Evolutionary conservation across 495 filamentous ascomycete genomes (phyloP), one percentile per base, ranked within the genome.

Genomic region (Hamigera avellanea): DNA sequence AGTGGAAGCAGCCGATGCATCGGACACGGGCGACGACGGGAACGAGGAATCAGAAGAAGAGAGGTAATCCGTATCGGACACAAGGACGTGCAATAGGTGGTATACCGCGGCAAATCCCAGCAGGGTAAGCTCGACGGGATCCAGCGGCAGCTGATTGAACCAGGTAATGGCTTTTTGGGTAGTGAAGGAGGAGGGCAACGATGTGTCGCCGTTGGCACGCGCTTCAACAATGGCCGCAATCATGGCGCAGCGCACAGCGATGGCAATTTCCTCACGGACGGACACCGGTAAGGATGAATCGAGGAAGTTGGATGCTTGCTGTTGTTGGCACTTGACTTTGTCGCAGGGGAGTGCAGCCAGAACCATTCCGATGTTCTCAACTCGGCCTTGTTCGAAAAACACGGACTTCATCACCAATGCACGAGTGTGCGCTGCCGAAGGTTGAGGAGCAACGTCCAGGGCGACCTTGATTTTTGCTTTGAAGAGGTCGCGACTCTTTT

Each of bases 161-260:
- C 61, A 64, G 14, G 45, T 50, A 26, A 60, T 58, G 7, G 64
- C 64, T 28, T 56, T 66, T 14, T 63, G 54, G 18, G 62, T 56
- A 2, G 59, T 68, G 32, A 68, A 59, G 1, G 52, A 57, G 3
- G 55, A 34, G 10, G 59, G 55, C 8, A 65, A 40, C 19, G 48
- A 49, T 6, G 42, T 53, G 21, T 64, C 57, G n/a, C 56, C 53
- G 0, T 50, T 49, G 10, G 54, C 51, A 30, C 57, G 50, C 6
- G 59, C 55, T 1, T 54, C 59, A 13, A 86, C 64, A 26, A 89
- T 72, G 8, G 80, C 71, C 9, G 83, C 75, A 33, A 81, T 80
- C 73, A 86, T 88, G 7, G 86, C 84, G 41, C 86, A 86, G 14
- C 78, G 74, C 8, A 93, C 73, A 2, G 86, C 78, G 41, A 82